phyloP scores from a whole-genome alignment of 257 asterid genomes.

The Gentiana straminea region DNA sequence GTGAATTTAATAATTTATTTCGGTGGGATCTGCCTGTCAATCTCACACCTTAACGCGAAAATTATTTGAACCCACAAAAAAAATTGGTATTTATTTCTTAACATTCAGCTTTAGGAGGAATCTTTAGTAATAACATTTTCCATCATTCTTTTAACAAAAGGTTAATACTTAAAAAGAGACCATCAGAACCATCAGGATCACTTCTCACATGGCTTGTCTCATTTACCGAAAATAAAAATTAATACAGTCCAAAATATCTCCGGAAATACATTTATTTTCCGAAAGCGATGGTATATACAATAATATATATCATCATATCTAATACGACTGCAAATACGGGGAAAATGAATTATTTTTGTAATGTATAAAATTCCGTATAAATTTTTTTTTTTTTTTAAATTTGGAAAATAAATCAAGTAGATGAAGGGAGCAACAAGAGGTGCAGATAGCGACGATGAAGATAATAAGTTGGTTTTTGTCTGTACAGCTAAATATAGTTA shows the following conservation, averaged over 20 bases:
- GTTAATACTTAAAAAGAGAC: slow-evolving; percentile 8
- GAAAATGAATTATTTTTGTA: too few relatives aligned
- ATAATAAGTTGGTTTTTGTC: slow-evolving; percentile 79
- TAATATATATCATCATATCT: too few relatives aligned
- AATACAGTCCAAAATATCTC: background rate
- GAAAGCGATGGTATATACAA: too few relatives aligned
- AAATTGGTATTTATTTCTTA: slow-evolving; percentile 13
- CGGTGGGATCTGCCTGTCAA: slow-evolving; percentile 97
- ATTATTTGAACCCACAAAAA: background rate
- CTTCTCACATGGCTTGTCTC: slow-evolving; percentile 13
- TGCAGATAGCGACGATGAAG: slow-evolving; percentile 62
- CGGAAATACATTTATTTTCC: too few relatives aligned
- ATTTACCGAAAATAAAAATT: slow-evolving; percentile 6
- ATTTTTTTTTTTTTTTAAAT: too few relatives aligned
- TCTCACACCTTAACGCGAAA: slow-evolving; percentile 34
- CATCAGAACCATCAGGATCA: slow-evolving; percentile 18
- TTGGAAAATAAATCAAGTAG: too few relatives aligned
- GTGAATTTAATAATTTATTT: slow-evolving; percentile 82
- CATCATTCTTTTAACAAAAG: slow-evolving; percentile 11
- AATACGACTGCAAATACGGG: too few relatives aligned
- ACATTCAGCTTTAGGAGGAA: slow-evolving; percentile 12
- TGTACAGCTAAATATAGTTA: slow-evolving; percentile 94
- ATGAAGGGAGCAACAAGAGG: slow-evolving; percentile 8
- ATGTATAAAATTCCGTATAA: too few relatives aligned
- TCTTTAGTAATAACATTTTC: slow-evolving; percentile 13